Conservation (phyloP, 352 stramenopile genomes). For the Phytophthora nicotianae region DNA sequence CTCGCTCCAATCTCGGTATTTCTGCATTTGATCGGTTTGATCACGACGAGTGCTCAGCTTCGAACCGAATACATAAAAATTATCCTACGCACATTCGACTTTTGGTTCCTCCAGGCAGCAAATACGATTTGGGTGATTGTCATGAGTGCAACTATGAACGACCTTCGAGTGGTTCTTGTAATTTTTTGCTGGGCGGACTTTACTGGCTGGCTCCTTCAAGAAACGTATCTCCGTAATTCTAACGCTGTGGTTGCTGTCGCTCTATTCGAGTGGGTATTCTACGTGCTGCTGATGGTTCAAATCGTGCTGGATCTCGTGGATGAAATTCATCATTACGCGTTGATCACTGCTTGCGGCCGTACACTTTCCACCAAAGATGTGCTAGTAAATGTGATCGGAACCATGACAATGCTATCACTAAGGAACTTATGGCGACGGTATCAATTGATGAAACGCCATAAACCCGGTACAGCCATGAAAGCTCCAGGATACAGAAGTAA, state of each 20-base stretch:
- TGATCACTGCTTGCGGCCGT: background rate
- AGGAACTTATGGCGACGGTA: background rate
- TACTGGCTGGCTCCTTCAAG: slow-evolving; percentile 16
- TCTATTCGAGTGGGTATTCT: slow-evolving; percentile 4
- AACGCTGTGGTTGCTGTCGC: slow-evolving; percentile 3
- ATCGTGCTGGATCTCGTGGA: background rate
- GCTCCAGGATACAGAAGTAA: background rate
- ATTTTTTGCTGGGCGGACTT: slow-evolving; percentile 17
- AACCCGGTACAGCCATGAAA: background rate
- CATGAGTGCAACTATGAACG: slow-evolving; percentile 5
- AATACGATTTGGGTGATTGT: slow-evolving; percentile 18
- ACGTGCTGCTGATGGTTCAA: background rate
- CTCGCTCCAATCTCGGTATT: slow-evolving; percentile 13
- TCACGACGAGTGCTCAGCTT: slow-evolving; percentile 11
- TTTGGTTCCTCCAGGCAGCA: slow-evolving; percentile 20
- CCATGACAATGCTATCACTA: background rate
- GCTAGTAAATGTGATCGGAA: background rate
- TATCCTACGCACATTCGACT: slow-evolving; percentile 23
- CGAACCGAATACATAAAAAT: slow-evolving; percentile 22
- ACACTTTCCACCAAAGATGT: slow-evolving; percentile 3
- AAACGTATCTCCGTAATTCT: slow-evolving; percentile 18
- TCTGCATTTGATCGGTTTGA: slow-evolving; percentile 16
- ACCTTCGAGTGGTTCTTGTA: slow-evolving; percentile 12
- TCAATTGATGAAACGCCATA: background rate
- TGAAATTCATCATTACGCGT: background rate